phyloP scores from a whole-genome alignment of 768 basidiomycete species.

The Cystobasidium onofrii region DNA sequence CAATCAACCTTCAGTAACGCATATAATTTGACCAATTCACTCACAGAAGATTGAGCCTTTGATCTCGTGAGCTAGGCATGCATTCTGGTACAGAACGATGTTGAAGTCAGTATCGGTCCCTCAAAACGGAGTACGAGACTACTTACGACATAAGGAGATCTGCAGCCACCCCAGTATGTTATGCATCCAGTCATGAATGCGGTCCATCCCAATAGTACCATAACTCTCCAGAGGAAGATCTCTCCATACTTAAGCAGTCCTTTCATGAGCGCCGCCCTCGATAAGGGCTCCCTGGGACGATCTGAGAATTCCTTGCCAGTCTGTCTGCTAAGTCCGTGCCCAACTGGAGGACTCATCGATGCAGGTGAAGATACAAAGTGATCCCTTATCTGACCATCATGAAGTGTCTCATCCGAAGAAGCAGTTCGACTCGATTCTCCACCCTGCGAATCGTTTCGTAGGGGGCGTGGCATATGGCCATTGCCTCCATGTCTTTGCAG shows the following conservation, averaged over 20 bases:
- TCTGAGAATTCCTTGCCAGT: neutral
- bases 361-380: neutral
- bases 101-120: neutral
- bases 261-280: neutral
- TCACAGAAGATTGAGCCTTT: slow-evolving; percentile 17
- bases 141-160: neutral
- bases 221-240: neutral
- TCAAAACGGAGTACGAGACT: neutral
- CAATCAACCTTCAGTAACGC: no score
- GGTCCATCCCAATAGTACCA: slow-evolving; percentile 1
- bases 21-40: no score
- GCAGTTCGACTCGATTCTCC: neutral
- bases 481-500: neutral
- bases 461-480: neutral
- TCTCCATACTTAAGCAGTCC: neutral
- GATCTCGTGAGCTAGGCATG: slow-evolving; percentile 11
- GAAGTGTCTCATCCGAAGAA: slow-evolving; percentile 4
- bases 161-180: slow-evolving; percentile 2
- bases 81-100: neutral
- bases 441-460: neutral
- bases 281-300: neutral
- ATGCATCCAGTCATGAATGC: neutral
- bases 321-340: neutral
- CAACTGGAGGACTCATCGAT: neutral
- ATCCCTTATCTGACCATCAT: neutral